phyloP scores from a whole-genome alignment of 345 rosid genomes.

The Arabis alpina region DNA sequence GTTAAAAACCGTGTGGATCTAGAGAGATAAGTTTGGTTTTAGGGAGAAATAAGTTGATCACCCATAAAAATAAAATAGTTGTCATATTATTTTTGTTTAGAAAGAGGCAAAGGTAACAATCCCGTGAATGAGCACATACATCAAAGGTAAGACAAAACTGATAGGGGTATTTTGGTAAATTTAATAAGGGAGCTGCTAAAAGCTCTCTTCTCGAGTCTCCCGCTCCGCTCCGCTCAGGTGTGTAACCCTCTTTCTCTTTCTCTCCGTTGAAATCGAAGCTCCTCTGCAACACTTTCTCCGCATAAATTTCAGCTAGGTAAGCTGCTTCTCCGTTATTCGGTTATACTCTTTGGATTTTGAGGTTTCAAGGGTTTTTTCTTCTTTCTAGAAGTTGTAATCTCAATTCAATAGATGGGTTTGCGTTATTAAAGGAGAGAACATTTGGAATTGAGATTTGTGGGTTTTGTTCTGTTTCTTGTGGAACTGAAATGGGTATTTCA shows the following conservation, averaged over 20 bases:
- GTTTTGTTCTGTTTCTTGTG: background rate
- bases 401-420: background rate
- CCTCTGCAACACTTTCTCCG: background rate
- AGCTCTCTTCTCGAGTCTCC: constrained; percentile 37
- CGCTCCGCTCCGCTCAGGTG: constrained; percentile 41
- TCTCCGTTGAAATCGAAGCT: constrained; percentile 18
- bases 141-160: background rate
- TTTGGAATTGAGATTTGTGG: constrained; percentile 6
- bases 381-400: background rate
- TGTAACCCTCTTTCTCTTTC: constrained; percentile 4
- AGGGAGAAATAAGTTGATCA: too few relatives aligned
- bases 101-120: too few relatives aligned
- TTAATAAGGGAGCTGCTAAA: background rate
- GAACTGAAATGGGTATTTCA: too few relatives aligned
- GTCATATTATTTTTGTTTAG: too few relatives aligned
- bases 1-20: too few relatives aligned
- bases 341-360: background rate
- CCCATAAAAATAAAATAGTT: too few relatives aligned
- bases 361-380: background rate
- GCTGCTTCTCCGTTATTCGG: background rate
- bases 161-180: constrained; percentile 31
- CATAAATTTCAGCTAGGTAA: constrained; percentile 13
- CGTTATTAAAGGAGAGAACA: background rate
- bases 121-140: too few relatives aligned
- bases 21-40: too few relatives aligned